Evolutionary conservation across 805 yeast genomes (phyloP).

Genomic region (Yarrowia sp.): DNA sequence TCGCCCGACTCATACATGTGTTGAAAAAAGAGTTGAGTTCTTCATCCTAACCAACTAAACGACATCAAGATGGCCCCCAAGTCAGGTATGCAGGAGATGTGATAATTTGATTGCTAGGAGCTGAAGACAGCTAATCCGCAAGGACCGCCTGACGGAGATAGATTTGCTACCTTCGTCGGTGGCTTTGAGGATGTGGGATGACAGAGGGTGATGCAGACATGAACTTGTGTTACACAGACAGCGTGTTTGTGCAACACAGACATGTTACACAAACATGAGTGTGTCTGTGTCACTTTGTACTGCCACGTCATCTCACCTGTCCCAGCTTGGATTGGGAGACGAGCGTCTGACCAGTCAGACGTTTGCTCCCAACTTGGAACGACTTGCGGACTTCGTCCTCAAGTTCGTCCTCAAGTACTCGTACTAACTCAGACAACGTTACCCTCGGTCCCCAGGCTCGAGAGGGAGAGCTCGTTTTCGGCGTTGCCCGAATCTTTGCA

Average conservation of each 20-base stretch:
- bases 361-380: too few relatives aligned
- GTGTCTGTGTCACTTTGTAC: too few relatives aligned
- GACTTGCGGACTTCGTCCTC: not conserved
- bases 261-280: too few relatives aligned
- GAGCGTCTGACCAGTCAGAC: too few relatives aligned
- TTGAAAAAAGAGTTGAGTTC: slow-evolving; percentile 21
- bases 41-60: slow-evolving; percentile 21
- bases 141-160: slow-evolving; percentile 27
- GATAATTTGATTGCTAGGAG: slow-evolving; percentile 27
- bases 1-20: slow-evolving; percentile 5
- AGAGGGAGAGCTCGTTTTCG: slow-evolving; percentile 98
- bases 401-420: too few relatives aligned
- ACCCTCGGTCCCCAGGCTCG: slow-evolving; percentile 81
- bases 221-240: too few relatives aligned
- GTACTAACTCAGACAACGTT: slow-evolving; percentile 42
- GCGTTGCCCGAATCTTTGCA: slow-evolving; percentile 99
- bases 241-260: too few relatives aligned
- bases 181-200: not conserved
- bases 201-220: not conserved
- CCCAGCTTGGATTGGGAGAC: too few relatives aligned
- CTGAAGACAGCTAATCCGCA: slow-evolving; percentile 25
- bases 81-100: slow-evolving; percentile 28
- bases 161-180: slow-evolving; percentile 24
- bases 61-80: slow-evolving; percentile 28
- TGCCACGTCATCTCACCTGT: too few relatives aligned